Evolutionary conservation across 805 yeast species (phyloP).

Genomic region (Yarrowia osloensis): DNA sequence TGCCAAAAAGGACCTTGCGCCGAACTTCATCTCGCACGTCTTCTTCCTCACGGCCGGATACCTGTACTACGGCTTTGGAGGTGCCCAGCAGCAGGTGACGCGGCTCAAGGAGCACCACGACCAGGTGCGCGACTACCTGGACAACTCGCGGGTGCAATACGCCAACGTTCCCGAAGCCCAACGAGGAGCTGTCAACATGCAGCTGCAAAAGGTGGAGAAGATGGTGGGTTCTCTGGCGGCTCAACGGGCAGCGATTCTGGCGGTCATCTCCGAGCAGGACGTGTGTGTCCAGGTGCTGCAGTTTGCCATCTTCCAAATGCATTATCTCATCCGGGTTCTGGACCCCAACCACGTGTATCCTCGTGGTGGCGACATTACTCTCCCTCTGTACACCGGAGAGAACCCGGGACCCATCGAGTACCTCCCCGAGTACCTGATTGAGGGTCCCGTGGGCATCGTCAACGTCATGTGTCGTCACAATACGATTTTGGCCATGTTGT

Average conservation of each 20-base stretch:
- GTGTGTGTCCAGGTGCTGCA: slow-evolving; percentile 68
- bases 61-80: slow-evolving; percentile 87
- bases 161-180: slow-evolving; percentile 23
- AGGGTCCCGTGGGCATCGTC: slow-evolving; percentile 65
- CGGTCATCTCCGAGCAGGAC: slow-evolving; percentile 48
- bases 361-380: slow-evolving; percentile 45
- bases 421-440: slow-evolving; percentile 83
- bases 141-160: slow-evolving; percentile 50
- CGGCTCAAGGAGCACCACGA: slow-evolving; percentile 55
- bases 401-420: slow-evolving; percentile 54
- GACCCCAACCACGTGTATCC: slow-evolving; percentile 62
- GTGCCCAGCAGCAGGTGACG: slow-evolving; percentile 60
- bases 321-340: slow-evolving; percentile 67
- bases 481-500: slow-evolving; percentile 41
- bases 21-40: slow-evolving; percentile 90
- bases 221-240: slow-evolving; percentile 49
- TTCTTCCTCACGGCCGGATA: slow-evolving; percentile 78
- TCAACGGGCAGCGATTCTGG: slow-evolving; percentile 50
- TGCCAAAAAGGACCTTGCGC: slow-evolving; percentile 32
- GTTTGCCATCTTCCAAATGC: slow-evolving; percentile 71
- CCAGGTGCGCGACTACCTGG: slow-evolving; percentile 47
- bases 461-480: slow-evolving; percentile 32
- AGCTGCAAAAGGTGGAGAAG: slow-evolving; percentile 46
- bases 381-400: slow-evolving; percentile 46
- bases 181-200: slow-evolving; percentile 39